Base-by-base conservation (phyloP, 2,329 filamentous ascomycete genomes). In the Paraphoma chrysanthemicola region DNA sequence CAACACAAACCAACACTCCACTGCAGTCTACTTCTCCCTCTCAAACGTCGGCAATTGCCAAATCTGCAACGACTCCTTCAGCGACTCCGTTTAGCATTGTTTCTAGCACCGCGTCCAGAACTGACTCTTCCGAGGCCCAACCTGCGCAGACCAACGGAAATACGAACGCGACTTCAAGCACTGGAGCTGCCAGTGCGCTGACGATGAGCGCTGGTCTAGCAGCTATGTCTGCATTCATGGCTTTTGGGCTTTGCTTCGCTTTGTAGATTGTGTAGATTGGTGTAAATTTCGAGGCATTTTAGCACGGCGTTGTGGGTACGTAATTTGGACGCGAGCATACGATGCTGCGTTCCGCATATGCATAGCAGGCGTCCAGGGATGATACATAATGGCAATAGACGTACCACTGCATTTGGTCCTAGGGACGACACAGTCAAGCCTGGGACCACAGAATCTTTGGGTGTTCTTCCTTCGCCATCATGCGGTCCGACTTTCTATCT, bases 111-210 rank as follows among this genome's bases (percentile, higher is more conserved):
- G 43, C 43, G 4, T 41, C 53, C 18, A 44, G 49, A 29, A 63
- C 64, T 51, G 53, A 55, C 51, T 46, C 33, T 38, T 53, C 55
- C 23, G 44, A 42, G 45, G 59, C 54, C 23, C 38, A 52, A 44
- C 31, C 48, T 28, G 52, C 61, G 14, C 62, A 64, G 39, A 36
- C 33, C 10, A 36, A 36, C 14, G 23, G 23, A 23, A 36, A 36
- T 36, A 14, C 10, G 10, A 36, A 36, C 14, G 33, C 33, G 10
- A 36, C 9, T 36, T 10, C 33, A 7, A 14, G 33, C 14, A 36
- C 33, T 36, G 33, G 33, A 36, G 33, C 33, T 10, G 33, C 33
- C 3, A 36, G 33, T 14, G 33, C 33, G 33, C 33, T 36, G 33
- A 36, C 33, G 33, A 3, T 36, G 3, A 36, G 7, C 33, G 9